phyloP scores from a whole-genome alignment of 306 rosid species.

The Prunus mume region DNA sequence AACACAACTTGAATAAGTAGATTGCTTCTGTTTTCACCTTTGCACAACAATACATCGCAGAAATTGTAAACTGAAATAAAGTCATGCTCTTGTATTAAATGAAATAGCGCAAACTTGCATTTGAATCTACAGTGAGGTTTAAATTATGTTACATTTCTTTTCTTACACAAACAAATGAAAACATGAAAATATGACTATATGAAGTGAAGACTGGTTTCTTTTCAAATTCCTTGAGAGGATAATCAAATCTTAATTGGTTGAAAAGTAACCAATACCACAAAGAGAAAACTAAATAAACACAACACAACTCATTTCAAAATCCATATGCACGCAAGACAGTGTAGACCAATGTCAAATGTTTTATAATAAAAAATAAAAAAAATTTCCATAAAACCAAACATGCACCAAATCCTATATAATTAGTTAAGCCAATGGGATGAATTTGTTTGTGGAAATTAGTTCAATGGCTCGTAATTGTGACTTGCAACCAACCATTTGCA shows the following conservation, averaged over 20 bases:
- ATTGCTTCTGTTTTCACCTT: too few relatives aligned
- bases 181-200: too few relatives aligned
- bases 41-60: too few relatives aligned
- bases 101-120: too few relatives aligned
- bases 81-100: too few relatives aligned
- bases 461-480: slow-evolving; percentile 9
- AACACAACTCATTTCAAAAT: background rate
- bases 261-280: background rate
- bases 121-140: too few relatives aligned
- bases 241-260: background rate
- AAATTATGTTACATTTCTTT: too few relatives aligned
- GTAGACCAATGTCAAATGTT: background rate
- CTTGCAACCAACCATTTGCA: slow-evolving; percentile 6
- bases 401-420: background rate
- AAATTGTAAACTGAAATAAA: too few relatives aligned
- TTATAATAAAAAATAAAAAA: background rate
- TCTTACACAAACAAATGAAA: too few relatives aligned
- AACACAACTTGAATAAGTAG: too few relatives aligned
- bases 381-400: background rate
- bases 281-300: background rate
- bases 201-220: too few relatives aligned
- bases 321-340: background rate
- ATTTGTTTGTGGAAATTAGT: background rate
- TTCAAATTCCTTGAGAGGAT: too few relatives aligned
- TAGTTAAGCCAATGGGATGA: background rate